phyloP scores from a whole-genome alignment of 768 basidiomycete species.

The Lanmaoa pseudosensibilis region DNA sequence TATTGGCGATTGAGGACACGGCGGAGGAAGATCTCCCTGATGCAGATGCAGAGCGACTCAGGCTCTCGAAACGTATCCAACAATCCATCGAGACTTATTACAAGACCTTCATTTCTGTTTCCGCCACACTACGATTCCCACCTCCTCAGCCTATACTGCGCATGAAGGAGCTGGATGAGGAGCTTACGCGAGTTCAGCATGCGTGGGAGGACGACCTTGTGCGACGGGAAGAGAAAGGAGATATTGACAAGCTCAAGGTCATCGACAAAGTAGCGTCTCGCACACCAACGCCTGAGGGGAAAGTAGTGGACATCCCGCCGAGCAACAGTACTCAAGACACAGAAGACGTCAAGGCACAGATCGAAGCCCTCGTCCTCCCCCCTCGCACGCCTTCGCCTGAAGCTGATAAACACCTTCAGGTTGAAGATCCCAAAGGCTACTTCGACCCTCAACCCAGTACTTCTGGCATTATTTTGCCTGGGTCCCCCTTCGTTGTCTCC shows the following conservation, averaged over 20 bases:
- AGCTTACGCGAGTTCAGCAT: constrained; percentile 64
- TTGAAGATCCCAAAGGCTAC: constrained; percentile 41
- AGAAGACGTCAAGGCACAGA: constrained; percentile 66
- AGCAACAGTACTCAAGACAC: constrained; percentile 24
- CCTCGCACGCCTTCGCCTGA: constrained; percentile 41
- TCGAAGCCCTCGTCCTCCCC: constrained; percentile 51
- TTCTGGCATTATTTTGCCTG: constrained; percentile 28
- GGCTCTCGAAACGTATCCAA: constrained; percentile 75
- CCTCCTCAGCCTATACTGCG: constrained; percentile 85
- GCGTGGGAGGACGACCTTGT: constrained; percentile 89
- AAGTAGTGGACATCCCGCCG: constrained; percentile 7
- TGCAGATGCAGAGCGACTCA: constrained; percentile 69
- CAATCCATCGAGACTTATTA: constrained; percentile 81
- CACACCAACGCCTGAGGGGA: constrained; percentile 33
- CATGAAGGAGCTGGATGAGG: constrained; percentile 87
- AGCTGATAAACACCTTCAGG: constrained; percentile 25
- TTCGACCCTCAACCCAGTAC: constrained; percentile 40
- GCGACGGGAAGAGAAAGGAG: constrained; percentile 66
- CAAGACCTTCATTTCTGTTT: constrained; percentile 89
- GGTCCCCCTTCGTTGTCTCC: constrained; percentile 34
- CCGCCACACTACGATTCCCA: constrained; percentile 87
- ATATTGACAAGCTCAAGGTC: constrained; percentile 16
- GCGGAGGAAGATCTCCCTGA: constrained; percentile 54
- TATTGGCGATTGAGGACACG: constrained; percentile 26
- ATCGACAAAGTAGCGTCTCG: constrained; percentile 20